Evolutionary conservation across 768 basidiomycete genomes (phyloP), one percentile per base, ranked within the genome.

Genomic region (Calocybe gangraenosa): DNA sequence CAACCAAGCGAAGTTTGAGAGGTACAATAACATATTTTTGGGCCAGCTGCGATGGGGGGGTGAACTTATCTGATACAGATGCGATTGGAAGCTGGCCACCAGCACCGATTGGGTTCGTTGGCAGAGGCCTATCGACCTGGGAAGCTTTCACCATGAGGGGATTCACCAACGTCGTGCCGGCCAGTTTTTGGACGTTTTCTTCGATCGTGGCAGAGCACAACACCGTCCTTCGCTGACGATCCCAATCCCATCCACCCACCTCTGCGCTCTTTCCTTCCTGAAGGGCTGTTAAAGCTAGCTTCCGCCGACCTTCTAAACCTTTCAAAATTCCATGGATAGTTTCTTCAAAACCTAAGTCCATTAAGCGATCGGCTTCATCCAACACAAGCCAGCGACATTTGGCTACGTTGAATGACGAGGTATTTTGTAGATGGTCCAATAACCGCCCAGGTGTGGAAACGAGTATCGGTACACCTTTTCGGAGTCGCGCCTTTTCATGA

Each of bases 261-360:
- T 89, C 88, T 60, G 67, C 67, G 41, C 76, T 81, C 50, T 74
- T 82, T 0, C 81, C 87, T 53, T 82, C 82, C 50, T 75, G 66
- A 40, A 80, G 70, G 0, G 84, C 90, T 54, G 81, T 77, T 56
- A 70, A 55, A 3, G 90, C 92, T 6, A 94, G 71, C 51, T 81
- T 83, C 40, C 79, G 66, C 41, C 92, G 77, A 0, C 92, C 92
- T 47, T 97, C 92, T 17, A 99, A 64, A 8, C 87, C 84, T 57
- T 84, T 79, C 28, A 98, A 68, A 51, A 98, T 96, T 1, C 91
- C 92, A 45, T 78, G 80, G 56, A 99, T 87, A 0, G 92, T 91
- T 59, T 98, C 93, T 62, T 96, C 94, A 51, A 99, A 99, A 0
- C 96, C 96, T 34, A 98, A 80, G 52, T 98, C 94, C 94, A 98